A percentile compares a stretch with the other conserved stretches of the same genome.
Evolutionary conservation across 176 grass and related monocot species (phyloP).

Genomic region (Oryza brachyantha): DNA sequence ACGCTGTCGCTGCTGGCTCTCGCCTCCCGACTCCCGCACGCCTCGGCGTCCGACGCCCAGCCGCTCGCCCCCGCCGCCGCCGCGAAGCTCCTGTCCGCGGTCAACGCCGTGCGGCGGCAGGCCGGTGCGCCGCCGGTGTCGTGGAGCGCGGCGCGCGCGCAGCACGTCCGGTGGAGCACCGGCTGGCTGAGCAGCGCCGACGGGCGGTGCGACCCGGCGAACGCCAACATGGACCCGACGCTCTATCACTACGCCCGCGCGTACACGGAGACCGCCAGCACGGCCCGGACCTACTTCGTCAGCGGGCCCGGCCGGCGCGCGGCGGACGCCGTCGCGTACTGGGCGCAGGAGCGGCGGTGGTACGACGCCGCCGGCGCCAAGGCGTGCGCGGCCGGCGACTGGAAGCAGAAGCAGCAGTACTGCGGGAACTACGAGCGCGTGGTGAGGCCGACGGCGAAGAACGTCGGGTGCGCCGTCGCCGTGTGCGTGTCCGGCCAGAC

Average conservation of each 20-base stretch:
- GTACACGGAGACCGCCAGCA: background rate
- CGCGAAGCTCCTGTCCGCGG: background rate
- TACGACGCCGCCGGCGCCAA: constrained; percentile 13
- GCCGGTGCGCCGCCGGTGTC: background rate
- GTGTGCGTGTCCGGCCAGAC: background rate
- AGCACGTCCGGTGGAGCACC: background rate
- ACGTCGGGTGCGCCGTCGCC: background rate
- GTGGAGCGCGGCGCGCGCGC: background rate
- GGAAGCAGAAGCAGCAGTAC: no score
- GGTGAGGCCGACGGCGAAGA: background rate
- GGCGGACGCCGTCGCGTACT: background rate
- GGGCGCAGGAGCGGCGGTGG: constrained; percentile 21
- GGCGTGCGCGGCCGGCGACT: background rate
- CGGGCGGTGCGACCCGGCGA: background rate
- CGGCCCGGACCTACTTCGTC: background rate
- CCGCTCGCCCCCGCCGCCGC: background rate
- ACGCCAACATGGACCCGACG: background rate
- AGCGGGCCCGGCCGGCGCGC: background rate
- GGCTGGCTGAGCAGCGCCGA: background rate
- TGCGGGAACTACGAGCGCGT: constrained; percentile 10
- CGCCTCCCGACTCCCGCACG: background rate
- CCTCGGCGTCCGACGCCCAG: background rate
- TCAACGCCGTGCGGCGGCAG: background rate
- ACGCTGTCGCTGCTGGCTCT: background rate
- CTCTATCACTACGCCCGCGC: no score